Base-by-base conservation (phyloP, 2,329 filamentous ascomycete species). In the Nigrospora osmanthi region DNA sequence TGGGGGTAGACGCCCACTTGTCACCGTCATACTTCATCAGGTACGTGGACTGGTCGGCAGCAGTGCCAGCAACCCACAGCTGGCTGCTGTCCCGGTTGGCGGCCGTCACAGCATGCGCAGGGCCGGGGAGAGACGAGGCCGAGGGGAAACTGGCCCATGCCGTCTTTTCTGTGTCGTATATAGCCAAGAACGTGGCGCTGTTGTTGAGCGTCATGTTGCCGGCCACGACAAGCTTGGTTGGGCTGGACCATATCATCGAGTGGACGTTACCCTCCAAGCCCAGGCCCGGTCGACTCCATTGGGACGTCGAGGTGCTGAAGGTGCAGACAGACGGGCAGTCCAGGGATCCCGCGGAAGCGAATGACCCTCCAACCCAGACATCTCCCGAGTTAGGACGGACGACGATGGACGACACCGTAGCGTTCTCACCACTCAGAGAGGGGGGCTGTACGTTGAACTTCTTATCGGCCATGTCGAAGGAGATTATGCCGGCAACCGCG, bases 281-380 rank as follows among this genome's bases (percentile, higher is more conserved):
- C 38, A 76, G 78, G 10, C 89, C 89, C 13, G 89, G 86, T 34
- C 85, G 79, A 56, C 76, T 85, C 91, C 91, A 98, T 56, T 90
- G 84, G 13, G 75, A 76, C 5, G 75, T 73, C 9, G 78, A 69
- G 2, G 82, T 80, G 58, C 85, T 82, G 67, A 87, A 95, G 47
- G 85, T 71, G 65, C 93, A 98, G 19, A 98, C 78, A 39, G 80
- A 83, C 4, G 85, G 81, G 60, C 93, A 98, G 36, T 80, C 82
- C 30, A 97, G 75, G 5, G 85, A 83, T 28, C 93, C 93, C 15
- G 89, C 93, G 31, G 78, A 80, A n/a, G 80, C 72, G 58, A 97
- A 98, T 11, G 78, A 80, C 31, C 93, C 93, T 34, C 85, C 91
- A 31, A 98, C 85, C 58, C 86, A 98, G 12, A 98, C 73, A 42